Evolutionary conservation across 257 asterid genomes (phyloP).

Genomic region (Solanum ossicruentum): DNA sequence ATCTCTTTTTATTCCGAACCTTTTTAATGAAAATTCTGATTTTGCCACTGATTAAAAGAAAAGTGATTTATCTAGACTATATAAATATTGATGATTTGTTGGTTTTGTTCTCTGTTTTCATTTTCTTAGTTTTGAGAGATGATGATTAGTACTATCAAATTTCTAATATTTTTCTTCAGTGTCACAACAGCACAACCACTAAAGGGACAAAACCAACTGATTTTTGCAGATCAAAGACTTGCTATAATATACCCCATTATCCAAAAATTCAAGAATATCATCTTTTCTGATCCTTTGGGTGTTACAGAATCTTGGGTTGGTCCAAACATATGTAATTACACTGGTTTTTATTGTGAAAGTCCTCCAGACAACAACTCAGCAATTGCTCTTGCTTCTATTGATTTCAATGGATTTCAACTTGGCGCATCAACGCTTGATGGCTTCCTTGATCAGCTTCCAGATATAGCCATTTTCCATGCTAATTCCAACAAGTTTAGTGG

Average conservation of each 20-base stretch:
- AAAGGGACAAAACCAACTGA: not conserved
- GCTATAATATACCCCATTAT: constrained; percentile 53
- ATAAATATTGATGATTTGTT: not conserved
- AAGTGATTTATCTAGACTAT: not conserved
- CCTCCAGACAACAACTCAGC: constrained; percentile 79
- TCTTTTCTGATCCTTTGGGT: constrained; percentile 55
- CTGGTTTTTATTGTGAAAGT: constrained; percentile 54
- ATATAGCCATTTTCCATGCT: constrained; percentile 74
- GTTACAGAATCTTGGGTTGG: constrained; percentile 61
- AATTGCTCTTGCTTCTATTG: constrained; percentile 58
- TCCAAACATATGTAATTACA: constrained; percentile 44
- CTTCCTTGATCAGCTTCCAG: constrained; percentile 65
- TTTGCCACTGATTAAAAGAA: not conserved
- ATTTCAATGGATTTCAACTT: constrained; percentile 66
- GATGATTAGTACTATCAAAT: not conserved
- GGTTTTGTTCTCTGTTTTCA: not conserved
- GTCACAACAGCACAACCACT: constrained; percentile 5
- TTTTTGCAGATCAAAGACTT: constrained; percentile 50
- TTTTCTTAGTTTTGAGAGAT: not conserved
- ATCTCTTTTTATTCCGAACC: no score
- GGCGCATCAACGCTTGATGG: constrained; percentile 46
- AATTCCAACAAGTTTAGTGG: constrained; percentile 64
- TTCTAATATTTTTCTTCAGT: not conserved
- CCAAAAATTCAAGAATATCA: constrained; percentile 43
- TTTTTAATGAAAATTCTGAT: fast-evolving